These are phyloP conservation scores for Botrytis deweyae DNA, from an alignment of 2,329 filamentous ascomycete species.

Conservation along the genomic window DNA sequence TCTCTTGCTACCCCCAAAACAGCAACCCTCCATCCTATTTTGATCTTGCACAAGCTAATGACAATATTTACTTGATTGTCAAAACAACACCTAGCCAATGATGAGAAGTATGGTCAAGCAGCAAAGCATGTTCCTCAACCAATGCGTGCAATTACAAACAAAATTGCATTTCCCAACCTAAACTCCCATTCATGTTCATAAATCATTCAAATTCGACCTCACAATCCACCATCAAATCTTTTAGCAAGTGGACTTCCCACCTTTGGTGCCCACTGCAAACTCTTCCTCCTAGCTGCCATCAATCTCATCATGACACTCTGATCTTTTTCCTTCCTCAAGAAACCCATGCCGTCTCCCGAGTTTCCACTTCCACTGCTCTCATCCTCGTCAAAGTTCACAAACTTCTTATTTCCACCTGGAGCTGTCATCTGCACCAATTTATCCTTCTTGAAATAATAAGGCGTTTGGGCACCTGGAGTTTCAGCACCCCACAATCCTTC, in stretches of 20 bases:
- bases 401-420: slow-evolving; percentile 27
- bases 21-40: not conserved
- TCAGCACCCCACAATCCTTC: slow-evolving; percentile 36
- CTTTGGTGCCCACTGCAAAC: slow-evolving; percentile 73
- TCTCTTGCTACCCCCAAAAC: not conserved
- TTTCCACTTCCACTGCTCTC: slow-evolving; percentile 5
- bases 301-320: slow-evolving; percentile 48
- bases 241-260: slow-evolving; percentile 69
- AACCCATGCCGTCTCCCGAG: slow-evolving; percentile 27
- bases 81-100: not conserved
- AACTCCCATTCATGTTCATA: not conserved
- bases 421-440: slow-evolving; percentile 38
- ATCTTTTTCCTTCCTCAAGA: slow-evolving; percentile 53
- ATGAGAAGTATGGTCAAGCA: not conserved
- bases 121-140: not conserved
- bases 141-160: not conserved
- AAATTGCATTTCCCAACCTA: not conserved
- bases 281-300: slow-evolving; percentile 73
- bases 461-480: slow-evolving; percentile 36
- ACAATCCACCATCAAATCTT: slow-evolving; percentile 28
- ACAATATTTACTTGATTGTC: not conserved
- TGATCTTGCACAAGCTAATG: not conserved
- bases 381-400: slow-evolving; percentile 28
- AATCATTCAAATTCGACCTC: not conserved
- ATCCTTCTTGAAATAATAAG: slow-evolving; percentile 38